Evolutionary conservation across 2,329 filamentous ascomycete species (phyloP), one percentile per base, ranked within the genome.

Genomic region (Hypoxylon rubiginosum): DNA sequence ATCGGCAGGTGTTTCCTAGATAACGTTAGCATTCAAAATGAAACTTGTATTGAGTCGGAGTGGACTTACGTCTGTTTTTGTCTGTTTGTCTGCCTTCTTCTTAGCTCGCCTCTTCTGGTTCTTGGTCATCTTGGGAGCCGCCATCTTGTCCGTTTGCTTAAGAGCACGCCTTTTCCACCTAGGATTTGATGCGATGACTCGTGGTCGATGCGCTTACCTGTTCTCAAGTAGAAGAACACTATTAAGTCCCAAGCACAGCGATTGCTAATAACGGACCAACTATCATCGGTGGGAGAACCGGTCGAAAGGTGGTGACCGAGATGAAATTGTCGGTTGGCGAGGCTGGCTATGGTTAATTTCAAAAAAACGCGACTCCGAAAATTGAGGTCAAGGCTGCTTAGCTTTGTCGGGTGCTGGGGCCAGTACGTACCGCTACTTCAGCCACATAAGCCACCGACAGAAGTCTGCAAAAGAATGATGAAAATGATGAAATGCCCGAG

Each of bases 51-150:
- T 7, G 13, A 17, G 24, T 41, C 49, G 10, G 53, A 54, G 48
- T 8, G 69, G 78, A 71, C 79, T 69, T 58, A 88, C 87, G 73
- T 89, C 82, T 78, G 86, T 82, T 56, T 86, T 82, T 71, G 88
- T 81, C 75, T 90, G 90, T 83, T 97, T 97, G 77, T 93, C 89
- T 74, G 93, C 92, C 90, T 97, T 97, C 88, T 96, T 97, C 85
- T 95, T 94, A 52, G 93, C 92, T 79, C 95, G 90, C 79, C 94
- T 89, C 84, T 94, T 91, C 82, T 97, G 93, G 81, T 97, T 97
- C 85, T 97, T 98, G 79, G 91, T 94, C 84, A 91, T 90, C 83
- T 95, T 97, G 72, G 85, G 80, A 71, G 83, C 79, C 75, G 87
- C 88, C 88, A 90, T 91, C 76, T 79, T 83, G 80, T 72, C 65